phyloP scores from a whole-genome alignment of 768 basidiomycete species.

The Boletus patriciae region DNA sequence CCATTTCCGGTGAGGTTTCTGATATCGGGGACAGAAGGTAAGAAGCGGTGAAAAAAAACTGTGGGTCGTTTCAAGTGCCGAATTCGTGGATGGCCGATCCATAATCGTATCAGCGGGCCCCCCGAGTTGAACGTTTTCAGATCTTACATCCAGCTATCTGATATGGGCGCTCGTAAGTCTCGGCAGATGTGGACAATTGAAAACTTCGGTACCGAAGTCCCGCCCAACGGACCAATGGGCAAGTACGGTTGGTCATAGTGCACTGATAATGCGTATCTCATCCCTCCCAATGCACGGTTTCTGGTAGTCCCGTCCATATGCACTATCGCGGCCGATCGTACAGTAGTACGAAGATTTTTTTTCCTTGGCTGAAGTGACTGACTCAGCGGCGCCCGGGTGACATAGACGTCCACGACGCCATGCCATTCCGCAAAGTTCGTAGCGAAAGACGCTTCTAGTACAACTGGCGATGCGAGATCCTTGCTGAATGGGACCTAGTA shows the following conservation, averaged over 20 bases:
- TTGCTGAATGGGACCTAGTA: background rate
- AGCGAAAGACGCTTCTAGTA: background rate
- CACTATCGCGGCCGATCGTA: background rate
- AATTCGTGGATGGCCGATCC: background rate
- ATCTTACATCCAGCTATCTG: background rate
- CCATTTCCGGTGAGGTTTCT: background rate
- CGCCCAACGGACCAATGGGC: background rate
- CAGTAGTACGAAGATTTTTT: background rate
- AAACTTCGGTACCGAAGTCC: background rate
- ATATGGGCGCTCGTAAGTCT: background rate
- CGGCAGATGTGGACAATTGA: background rate
- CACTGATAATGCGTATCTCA: background rate
- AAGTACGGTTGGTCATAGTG: background rate
- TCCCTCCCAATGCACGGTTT: background rate
- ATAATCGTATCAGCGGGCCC: background rate
- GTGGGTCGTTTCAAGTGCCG: slow-evolving; percentile 7
- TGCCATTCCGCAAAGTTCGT: too few species aligned
- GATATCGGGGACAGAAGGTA: background rate
- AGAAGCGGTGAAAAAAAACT: background rate
- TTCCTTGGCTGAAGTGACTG: background rate
- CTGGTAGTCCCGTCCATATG: background rate
- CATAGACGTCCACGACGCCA: background rate
- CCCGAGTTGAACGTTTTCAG: background rate
- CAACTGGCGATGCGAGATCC: background rate
- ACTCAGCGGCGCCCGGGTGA: background rate